A percentile compares a stretch with the other conserved stretches of the same genome.
Evolutionary conservation across 2,329 filamentous ascomycete species (phyloP).

Genomic region (Thielaviopsis ethacetica): DNA sequence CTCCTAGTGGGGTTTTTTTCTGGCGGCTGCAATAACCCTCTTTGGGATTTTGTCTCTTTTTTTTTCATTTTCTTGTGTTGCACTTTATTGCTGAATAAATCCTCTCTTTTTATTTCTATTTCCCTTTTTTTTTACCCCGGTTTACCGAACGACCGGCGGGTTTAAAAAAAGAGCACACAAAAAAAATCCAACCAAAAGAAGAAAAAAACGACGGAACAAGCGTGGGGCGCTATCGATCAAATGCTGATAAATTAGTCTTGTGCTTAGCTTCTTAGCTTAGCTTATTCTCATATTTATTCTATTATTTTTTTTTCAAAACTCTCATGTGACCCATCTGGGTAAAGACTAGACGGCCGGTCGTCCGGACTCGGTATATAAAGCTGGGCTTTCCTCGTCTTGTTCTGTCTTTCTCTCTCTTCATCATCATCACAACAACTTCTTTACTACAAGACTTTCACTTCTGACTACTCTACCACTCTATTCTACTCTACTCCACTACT

Average conservation of each 20-base stretch:
- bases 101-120: background rate
- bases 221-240: background rate
- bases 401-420: background rate
- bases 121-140: background rate
- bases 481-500: background rate
- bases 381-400: background rate
- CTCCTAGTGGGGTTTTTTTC: background rate
- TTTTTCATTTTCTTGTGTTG: too few relatives aligned
- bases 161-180: background rate
- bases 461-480: background rate
- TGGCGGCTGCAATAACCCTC: background rate
- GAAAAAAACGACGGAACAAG: conserved; percentile 3
- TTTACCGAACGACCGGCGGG: background rate
- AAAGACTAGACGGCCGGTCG: background rate
- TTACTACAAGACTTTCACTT: background rate
- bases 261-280: background rate
- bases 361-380: conserved; percentile 3
- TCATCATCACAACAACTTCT: background rate
- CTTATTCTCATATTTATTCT: too few relatives aligned
- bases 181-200: background rate
- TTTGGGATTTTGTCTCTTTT: background rate
- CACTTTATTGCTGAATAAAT: too few relatives aligned
- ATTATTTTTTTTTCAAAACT: too few relatives aligned
- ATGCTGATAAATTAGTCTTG: background rate
- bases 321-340: too few relatives aligned